Percentiles rank a stretch among this genome's conserved stretches.
Evolutionary conservation across 139 green algal species (phyloP).

Genomic region (Picochlorum costavermella): DNA sequence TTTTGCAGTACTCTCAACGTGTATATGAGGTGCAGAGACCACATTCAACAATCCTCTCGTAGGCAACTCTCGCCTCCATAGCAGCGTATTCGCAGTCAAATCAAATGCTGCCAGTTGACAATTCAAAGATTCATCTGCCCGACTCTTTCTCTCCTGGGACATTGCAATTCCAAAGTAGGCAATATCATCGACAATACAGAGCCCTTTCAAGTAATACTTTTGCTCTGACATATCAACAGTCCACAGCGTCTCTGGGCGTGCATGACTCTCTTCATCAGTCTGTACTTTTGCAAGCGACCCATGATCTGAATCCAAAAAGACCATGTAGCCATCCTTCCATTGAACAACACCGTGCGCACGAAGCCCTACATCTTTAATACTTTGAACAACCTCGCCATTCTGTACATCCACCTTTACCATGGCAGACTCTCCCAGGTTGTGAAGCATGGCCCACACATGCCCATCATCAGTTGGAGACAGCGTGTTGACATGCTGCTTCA

Average conservation of each 20-base stretch:
- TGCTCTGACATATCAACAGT: no score
- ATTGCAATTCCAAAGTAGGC: constrained; percentile 65
- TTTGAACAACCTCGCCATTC: constrained; percentile 5
- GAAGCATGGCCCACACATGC: constrained; percentile 60
- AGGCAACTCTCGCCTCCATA: constrained; percentile 52
- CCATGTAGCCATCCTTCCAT: constrained; percentile 24
- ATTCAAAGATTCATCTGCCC: constrained; percentile 5
- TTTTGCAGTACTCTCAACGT: constrained; percentile 19
- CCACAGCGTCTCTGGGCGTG: no score
- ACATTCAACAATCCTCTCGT: constrained; percentile 68
- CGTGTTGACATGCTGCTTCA: constrained; percentile 63
- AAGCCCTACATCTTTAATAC: constrained; percentile 34
- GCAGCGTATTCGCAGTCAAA: constrained; percentile 33
- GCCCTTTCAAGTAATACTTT: constrained; percentile 59
- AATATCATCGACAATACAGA: constrained; percentile 61
- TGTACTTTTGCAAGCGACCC: constrained; percentile 24
- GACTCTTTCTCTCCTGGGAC: constrained; percentile 11
- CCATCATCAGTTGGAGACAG: constrained; percentile 40
- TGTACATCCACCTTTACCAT: constrained; percentile 38
- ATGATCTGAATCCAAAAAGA: constrained; percentile 53
- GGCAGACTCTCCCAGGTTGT: constrained; percentile 62
- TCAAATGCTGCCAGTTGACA: constrained; percentile 56
- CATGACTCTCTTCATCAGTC: no score
- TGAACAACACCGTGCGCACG: constrained; percentile 55
- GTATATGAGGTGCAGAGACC: constrained; percentile 55